A percentile compares a stretch with the other conserved stretches of the same genome.
Conservation (phyloP, 768 basidiomycete genomes). For the Amanita inopinata region DNA sequence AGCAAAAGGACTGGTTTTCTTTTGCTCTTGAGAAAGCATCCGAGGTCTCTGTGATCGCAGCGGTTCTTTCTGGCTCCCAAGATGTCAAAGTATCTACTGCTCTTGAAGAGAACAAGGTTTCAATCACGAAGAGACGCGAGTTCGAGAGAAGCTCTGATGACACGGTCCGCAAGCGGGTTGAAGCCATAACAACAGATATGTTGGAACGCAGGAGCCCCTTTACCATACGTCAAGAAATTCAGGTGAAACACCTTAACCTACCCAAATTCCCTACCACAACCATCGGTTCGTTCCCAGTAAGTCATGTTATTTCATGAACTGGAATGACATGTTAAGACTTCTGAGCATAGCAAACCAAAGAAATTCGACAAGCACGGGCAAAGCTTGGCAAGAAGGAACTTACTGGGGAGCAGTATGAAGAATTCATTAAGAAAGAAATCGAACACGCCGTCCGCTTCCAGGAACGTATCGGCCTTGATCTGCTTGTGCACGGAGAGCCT, state of each 20-base stretch:
- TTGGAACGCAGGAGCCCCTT: conserved; percentile 87
- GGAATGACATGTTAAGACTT: conserved; percentile 8
- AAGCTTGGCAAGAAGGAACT: conserved; percentile 91
- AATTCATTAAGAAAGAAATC: conserved; percentile 98
- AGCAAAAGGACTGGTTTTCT: conserved; percentile 97
- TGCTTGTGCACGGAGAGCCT: conserved; percentile 97
- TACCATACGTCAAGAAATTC: conserved; percentile 76
- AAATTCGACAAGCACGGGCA: conserved; percentile 94
- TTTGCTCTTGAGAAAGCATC: conserved; percentile 94
- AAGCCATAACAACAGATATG: conserved; percentile 78
- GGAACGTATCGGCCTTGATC: conserved; percentile 91
- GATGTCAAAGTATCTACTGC: conserved; percentile 59
- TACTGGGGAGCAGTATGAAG: conserved; percentile 79
- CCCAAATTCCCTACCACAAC: conserved; percentile 99
- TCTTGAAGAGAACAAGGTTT: conserved; percentile 80
- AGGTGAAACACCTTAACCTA: conserved; percentile 80
- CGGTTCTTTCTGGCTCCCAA: conserved; percentile 78
- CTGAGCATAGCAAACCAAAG: conserved; percentile 81
- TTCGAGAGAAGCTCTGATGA: conserved; percentile 94
- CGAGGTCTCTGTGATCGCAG: conserved; percentile 84
- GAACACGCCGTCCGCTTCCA: conserved; percentile 92
- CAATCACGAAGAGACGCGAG: conserved; percentile 88
- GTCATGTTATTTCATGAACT: conserved; percentile 15
- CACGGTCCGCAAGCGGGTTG: conserved; percentile 90
- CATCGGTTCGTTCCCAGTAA: conserved; percentile 93